Conservation (phyloP, 305 asterid species). For the Fraxinus velutina region DNA sequence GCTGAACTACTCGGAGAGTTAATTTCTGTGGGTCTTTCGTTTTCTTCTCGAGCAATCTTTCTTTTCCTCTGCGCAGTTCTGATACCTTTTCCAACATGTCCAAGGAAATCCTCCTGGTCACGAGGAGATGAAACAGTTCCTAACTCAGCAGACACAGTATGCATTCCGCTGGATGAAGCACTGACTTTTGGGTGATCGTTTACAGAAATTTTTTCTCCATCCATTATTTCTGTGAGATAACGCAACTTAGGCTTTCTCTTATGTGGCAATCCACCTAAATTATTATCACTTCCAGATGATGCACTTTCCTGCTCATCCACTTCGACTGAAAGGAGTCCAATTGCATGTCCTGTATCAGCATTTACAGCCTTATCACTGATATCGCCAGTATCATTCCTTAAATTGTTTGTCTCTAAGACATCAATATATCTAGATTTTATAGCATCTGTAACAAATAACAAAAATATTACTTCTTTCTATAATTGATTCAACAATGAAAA, state of each 20-base stretch:
- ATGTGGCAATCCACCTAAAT: slow-evolving; percentile 17
- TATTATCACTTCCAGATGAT: slow-evolving; percentile 35
- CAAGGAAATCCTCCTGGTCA: slow-evolving; percentile 12
- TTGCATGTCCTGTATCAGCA: slow-evolving; percentile 4
- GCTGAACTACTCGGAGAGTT: neutral
- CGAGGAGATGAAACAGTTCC: slow-evolving; percentile 29
- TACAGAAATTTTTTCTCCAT: slow-evolving; percentile 25
- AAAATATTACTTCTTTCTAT: neutral
- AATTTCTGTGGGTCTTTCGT: slow-evolving; percentile 17
- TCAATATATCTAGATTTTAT: neutral
- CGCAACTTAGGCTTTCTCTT: slow-evolving; percentile 47
- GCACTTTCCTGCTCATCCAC: slow-evolving; percentile 27
- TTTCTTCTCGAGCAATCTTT: slow-evolving; percentile 31
- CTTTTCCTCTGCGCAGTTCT: slow-evolving; percentile 26
- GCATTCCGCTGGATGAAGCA: slow-evolving; percentile 23
- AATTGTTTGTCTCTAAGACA: neutral
- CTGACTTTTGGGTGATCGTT: slow-evolving; percentile 17
- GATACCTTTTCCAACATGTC: neutral
- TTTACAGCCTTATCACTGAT: neutral
- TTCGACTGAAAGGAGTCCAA: slow-evolving; percentile 10
- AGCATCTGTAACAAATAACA: slow-evolving; percentile 26
- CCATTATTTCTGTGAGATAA: slow-evolving; percentile 50
- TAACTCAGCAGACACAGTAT: slow-evolving; percentile 21
- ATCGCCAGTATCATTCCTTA: neutral
- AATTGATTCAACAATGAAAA: neutral